Evolutionary conservation across 139 green algal genomes (phyloP).

Genomic region (Auxenochlorella protothecoides): DNA sequence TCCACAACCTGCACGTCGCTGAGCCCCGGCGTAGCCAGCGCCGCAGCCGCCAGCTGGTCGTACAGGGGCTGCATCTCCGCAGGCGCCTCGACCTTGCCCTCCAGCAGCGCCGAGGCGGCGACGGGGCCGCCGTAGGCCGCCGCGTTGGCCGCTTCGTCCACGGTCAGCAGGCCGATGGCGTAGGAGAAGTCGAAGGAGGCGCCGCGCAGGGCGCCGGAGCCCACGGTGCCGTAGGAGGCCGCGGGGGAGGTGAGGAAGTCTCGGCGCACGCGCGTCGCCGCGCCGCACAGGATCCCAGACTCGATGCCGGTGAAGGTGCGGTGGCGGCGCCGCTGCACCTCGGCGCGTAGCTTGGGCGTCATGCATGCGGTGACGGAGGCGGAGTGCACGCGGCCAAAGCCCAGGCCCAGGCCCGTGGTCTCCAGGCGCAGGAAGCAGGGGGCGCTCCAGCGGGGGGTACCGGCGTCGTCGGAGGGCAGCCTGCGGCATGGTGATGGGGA

Average conservation of each 20-base stretch:
- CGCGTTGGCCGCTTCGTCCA: not conserved
- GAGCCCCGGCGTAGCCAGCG: too few relatives aligned
- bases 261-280: not conserved
- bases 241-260: slow-evolving; percentile 1
- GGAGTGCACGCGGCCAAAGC: not conserved
- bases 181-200: slow-evolving; percentile 2
- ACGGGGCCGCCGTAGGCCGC: not conserved
- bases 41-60: not conserved
- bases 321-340: not conserved
- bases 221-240: slow-evolving; percentile 7
- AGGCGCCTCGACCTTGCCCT: not conserved
- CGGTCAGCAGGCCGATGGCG: not conserved
- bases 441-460: slow-evolving; percentile 1
- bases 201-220: not conserved
- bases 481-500: slow-evolving; percentile 2
- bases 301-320: slow-evolving; percentile 1
- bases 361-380: slow-evolving; percentile 4
- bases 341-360: not conserved
- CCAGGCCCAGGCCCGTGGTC: not conserved
- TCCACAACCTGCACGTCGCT: too few relatives aligned
- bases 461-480: not conserved
- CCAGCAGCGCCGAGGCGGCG: not conserved
- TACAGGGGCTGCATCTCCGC: not conserved
- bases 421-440: not conserved
- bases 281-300: slow-evolving; percentile 1